Evolutionary conservation across 352 stramenopile genomes (phyloP).

Genomic region (Phytophthora melonis): DNA sequence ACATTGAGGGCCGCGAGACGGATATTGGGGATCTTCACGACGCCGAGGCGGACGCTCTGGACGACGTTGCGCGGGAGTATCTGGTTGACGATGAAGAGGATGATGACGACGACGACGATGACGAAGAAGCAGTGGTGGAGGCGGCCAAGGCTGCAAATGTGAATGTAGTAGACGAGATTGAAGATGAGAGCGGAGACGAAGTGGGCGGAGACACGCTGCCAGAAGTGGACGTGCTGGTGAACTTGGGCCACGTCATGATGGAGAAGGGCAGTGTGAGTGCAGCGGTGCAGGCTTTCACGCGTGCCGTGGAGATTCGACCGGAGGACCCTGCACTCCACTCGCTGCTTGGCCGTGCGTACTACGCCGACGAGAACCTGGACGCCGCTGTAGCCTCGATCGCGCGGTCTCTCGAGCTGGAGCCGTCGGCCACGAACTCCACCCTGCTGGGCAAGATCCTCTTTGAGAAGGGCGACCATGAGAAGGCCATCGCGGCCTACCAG

Average conservation of each 20-base stretch:
- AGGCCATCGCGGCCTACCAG: conserved; percentile 87
- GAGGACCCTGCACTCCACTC: conserved; percentile 77
- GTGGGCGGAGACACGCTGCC: conserved; percentile 74
- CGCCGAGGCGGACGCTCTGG: conserved; percentile 47
- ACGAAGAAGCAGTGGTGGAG: conserved; percentile 43
- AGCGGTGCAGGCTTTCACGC: conserved; percentile 83
- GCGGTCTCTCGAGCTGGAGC: conserved; percentile 74
- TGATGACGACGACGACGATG: conserved; percentile 59
- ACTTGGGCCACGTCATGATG: conserved; percentile 83
- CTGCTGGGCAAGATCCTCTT: conserved; percentile 89
- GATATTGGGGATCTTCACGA: conserved; percentile 59
- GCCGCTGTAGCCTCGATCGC: conserved; percentile 72
- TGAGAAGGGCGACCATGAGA: conserved; percentile 89
- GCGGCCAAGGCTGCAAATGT: conserved; percentile 31
- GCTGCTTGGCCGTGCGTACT: conserved; percentile 84
- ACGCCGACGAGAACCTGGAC: conserved; percentile 87
- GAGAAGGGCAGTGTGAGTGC: conserved; percentile 82
- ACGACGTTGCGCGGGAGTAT: conserved; percentile 41
- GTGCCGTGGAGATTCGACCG: conserved; percentile 85
- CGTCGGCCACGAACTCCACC: conserved; percentile 86
- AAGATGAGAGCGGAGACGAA: conserved; percentile 60
- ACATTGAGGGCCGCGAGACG: conserved; percentile 52
- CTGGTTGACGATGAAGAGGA: conserved; percentile 57
- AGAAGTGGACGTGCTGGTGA: conserved; percentile 88
- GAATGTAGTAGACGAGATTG: conserved; percentile 13